Percentiles rank a stretch among this genome's conserved stretches.
phyloP scores from a whole-genome alignment of 768 basidiomycete genomes.

The Lepiota brunneoincarnata region DNA sequence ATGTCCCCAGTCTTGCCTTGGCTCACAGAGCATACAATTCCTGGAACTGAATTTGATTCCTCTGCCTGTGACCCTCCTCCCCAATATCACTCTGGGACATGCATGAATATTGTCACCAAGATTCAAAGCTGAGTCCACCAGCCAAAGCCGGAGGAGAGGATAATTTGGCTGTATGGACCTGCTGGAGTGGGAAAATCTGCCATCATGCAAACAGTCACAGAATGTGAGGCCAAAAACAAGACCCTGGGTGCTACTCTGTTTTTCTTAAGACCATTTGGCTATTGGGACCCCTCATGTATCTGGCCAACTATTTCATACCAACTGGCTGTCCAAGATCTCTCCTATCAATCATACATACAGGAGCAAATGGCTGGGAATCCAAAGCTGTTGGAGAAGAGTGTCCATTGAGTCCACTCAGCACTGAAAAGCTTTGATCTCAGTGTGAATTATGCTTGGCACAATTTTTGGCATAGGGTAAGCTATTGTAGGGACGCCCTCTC shows the following conservation, averaged over 20 bases:
- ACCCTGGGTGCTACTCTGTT: neutral
- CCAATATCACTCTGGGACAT: constrained; percentile 12
- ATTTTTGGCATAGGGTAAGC: too few relatives aligned
- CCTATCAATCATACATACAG: too few relatives aligned
- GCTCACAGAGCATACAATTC: neutral
- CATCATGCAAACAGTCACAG: constrained; percentile 12
- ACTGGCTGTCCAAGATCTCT: too few relatives aligned
- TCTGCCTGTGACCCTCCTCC: constrained; percentile 7
- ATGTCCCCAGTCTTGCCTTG: neutral
- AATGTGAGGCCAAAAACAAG: neutral
- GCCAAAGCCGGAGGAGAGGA: neutral
- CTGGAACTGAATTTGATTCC: constrained; percentile 1
- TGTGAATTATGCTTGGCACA: too few relatives aligned
- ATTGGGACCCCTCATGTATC: too few relatives aligned
- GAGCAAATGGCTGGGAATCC: too few relatives aligned
- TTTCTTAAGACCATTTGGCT: neutral
- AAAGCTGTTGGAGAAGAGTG: too few relatives aligned
- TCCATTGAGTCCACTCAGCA: too few relatives aligned
- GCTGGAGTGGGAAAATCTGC: constrained; percentile 18
- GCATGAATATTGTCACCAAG: constrained; percentile 1
- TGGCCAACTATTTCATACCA: too few relatives aligned
- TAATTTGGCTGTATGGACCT: constrained; percentile 13
- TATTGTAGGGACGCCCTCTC: too few relatives aligned
- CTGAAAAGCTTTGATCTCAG: too few relatives aligned
- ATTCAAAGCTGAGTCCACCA: neutral